A percentile compares a stretch with the other conserved stretches of the same genome.
Conservation (phyloP, 2,329 filamentous ascomycete species). For the Pestalotiopsis sp. region DNA sequence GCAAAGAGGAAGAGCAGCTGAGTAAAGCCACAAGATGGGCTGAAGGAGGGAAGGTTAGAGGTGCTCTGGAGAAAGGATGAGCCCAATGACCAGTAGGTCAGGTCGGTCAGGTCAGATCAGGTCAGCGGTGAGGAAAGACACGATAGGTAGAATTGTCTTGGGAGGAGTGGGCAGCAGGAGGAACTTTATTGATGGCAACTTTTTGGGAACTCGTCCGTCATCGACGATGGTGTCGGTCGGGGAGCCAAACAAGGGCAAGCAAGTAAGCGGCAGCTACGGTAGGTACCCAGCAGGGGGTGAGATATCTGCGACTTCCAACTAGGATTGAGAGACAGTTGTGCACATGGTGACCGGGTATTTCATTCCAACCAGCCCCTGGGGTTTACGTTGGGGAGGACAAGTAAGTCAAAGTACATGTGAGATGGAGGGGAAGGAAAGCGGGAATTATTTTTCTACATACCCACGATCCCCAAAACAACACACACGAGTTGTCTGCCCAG, state of each 20-base stretch:
- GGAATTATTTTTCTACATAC: not conserved
- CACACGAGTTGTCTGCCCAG: not conserved
- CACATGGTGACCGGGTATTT: not conserved
- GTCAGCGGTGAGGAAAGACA: slow-evolving; percentile 1
- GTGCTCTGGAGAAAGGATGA: not conserved
- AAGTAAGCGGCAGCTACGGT: slow-evolving; percentile 6
- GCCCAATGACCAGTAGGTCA: not conserved
- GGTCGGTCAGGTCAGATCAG: not conserved
- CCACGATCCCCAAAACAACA: not conserved
- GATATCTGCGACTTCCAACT: not conserved
- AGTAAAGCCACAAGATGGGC: not conserved
- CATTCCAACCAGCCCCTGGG: not conserved
- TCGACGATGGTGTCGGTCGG: slow-evolving; percentile 6
- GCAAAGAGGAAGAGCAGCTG: not conserved
- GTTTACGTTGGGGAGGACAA: not conserved
- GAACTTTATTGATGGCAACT: slow-evolving; percentile 5
- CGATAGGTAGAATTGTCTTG: not conserved
- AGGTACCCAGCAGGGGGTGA: not conserved
- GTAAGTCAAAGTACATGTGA: not conserved
- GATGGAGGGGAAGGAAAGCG: not conserved
- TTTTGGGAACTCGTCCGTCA: slow-evolving; percentile 6
- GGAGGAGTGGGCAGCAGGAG: not conserved
- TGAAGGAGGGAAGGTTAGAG: not conserved
- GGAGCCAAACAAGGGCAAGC: not conserved
- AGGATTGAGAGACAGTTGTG: not conserved